Conservation (phyloP, 257 asterid species). For the Solanum sejunctum region DNA sequence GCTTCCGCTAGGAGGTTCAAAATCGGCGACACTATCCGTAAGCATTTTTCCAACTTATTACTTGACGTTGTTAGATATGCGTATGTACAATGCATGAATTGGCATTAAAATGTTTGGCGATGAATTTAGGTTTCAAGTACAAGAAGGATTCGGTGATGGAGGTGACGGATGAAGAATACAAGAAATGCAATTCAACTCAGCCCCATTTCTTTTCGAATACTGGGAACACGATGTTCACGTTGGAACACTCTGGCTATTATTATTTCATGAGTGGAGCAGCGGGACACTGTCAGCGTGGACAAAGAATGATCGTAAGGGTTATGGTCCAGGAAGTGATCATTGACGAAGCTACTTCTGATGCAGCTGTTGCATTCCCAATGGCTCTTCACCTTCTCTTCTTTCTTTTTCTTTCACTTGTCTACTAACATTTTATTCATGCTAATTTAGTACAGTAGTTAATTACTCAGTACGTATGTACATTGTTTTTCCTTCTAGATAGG, state of each 20-base stretch:
- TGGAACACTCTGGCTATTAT: conserved; percentile 50
- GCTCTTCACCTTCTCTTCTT: conserved; percentile 11
- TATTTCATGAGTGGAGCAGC: conserved; percentile 62
- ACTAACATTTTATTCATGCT: neutral
- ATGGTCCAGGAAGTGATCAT: conserved; percentile 16
- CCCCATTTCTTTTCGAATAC: conserved; percentile 55
- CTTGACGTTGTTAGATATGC: no score
- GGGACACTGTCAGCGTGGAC: conserved; percentile 62
- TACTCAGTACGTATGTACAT: neutral
- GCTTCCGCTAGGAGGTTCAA: conserved; percentile 53
- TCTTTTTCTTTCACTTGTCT: neutral
- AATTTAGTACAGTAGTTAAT: neutral
- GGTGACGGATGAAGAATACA: conserved; percentile 39
- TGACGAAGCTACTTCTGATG: neutral
- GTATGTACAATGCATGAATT: neutral
- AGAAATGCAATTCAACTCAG: conserved; percentile 39
- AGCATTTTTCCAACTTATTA: conserved; percentile 3
- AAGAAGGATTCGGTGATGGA: conserved; percentile 75
- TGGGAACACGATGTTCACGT: conserved; percentile 30
- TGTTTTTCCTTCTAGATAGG: neutral
- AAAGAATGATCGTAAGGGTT: conserved; percentile 51
- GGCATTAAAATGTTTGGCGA: neutral
- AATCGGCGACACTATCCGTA: conserved; percentile 51
- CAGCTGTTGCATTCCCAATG: neutral
- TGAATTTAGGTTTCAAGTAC: conserved; percentile 44